These are phyloP conservation scores for Paecilomyces dactylethromorphus DNA, from an alignment of 2,329 filamentous ascomycete genomes.

Conservation along the genomic window DNA sequence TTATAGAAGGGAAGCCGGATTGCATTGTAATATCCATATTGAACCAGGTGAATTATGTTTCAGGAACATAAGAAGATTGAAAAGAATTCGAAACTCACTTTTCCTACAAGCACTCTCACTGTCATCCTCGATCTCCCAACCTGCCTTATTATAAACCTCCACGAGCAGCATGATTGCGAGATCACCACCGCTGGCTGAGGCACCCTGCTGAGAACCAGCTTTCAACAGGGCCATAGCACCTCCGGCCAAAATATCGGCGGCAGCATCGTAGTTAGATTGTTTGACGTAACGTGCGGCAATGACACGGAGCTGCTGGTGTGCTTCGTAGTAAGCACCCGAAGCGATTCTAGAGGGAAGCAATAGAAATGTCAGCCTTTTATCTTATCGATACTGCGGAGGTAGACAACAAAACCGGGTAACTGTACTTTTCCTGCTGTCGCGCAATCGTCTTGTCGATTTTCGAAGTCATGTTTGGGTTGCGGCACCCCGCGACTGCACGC, in stretches of 20 bases:
- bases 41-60: background rate
- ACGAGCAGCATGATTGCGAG: constrained; percentile 78
- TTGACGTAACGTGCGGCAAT: constrained; percentile 93
- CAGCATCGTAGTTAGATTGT: constrained; percentile 72
- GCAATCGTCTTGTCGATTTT: constrained; percentile 64
- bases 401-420: background rate
- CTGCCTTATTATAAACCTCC: constrained; percentile 85
- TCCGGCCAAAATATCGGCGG: constrained; percentile 77
- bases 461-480: constrained; percentile 29
- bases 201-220: constrained; percentile 63
- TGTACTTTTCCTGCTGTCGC: constrained; percentile 70
- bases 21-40: background rate
- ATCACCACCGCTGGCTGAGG: constrained; percentile 88
- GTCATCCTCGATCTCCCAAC: constrained; percentile 59
- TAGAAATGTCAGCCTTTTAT: constrained; percentile 13
- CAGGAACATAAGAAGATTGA: background rate
- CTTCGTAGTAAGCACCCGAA: constrained; percentile 94
- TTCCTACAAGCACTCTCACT: constrained; percentile 60
- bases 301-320: constrained; percentile 94
- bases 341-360: constrained; percentile 55
- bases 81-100: constrained; percentile 18
- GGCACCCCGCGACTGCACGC: background rate
- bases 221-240: constrained; percentile 75
- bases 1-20: background rate
- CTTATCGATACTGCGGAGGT: constrained; percentile 2